phyloP scores from a whole-genome alignment of 345 rosid genomes.

The Bruguiera sexangula region DNA sequence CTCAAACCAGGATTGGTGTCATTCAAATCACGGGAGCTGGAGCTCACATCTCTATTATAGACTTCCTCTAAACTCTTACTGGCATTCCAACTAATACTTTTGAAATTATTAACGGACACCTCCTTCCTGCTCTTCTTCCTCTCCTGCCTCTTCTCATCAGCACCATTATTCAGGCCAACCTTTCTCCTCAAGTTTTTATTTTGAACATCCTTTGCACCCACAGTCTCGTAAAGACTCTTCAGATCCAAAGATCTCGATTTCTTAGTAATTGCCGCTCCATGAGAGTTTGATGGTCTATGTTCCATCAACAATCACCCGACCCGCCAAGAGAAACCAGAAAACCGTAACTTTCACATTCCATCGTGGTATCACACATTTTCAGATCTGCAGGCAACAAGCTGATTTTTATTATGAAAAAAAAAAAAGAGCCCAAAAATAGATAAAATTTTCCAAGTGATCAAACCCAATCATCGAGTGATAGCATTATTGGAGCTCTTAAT shows the following conservation, averaged over 20 bases:
- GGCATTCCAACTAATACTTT: conserved; percentile 36
- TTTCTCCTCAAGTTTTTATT: conserved; percentile 61
- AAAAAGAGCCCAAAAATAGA: conserved; percentile 9
- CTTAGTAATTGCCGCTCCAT: conserved; percentile 71
- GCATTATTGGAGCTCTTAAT: not conserved
- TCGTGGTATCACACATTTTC: conserved; percentile 27
- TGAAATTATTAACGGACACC: conserved; percentile 50
- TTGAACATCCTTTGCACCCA: conserved; percentile 38
- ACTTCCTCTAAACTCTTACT: conserved; percentile 48
- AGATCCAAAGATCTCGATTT: conserved; percentile 89
- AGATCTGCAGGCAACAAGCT: conserved; percentile 46
- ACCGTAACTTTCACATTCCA: conserved; percentile 38
- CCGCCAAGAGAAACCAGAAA: conserved; percentile 32
- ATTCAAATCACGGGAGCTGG: conserved; percentile 28
- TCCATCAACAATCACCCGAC: conserved; percentile 72
- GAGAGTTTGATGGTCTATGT: conserved; percentile 55
- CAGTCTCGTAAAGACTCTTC: conserved; percentile 68
- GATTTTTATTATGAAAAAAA: conserved; percentile 12
- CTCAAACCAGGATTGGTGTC: conserved; percentile 39
- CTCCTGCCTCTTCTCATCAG: conserved; percentile 45
- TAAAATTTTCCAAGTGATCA: conserved; percentile 8
- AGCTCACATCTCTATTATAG: conserved; percentile 39
- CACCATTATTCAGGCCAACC: conserved; percentile 32
- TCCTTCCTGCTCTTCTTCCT: conserved; percentile 57
- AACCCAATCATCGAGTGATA: not conserved